A percentile compares a stretch with the other conserved stretches of the same genome.
Conservation (phyloP, 2,329 filamentous ascomycete genomes). For the Scortechinia acanthostroma region DNA sequence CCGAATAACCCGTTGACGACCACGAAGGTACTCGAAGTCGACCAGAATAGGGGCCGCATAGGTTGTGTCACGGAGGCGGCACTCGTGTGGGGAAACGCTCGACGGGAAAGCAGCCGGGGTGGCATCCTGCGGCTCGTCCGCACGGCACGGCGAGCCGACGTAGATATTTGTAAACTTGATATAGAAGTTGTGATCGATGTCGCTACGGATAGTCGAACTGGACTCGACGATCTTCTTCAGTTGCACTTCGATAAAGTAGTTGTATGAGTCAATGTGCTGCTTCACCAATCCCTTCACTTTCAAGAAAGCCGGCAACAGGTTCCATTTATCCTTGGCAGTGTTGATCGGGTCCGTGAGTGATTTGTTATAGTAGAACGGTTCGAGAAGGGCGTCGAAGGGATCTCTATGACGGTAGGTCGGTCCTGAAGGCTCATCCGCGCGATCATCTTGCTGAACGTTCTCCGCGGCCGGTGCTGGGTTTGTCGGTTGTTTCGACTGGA, state of each 20-base stretch:
- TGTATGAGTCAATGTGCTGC: slow-evolving; percentile 88
- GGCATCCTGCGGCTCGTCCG: slow-evolving; percentile 41
- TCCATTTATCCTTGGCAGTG: slow-evolving; percentile 82
- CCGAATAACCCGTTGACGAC: slow-evolving; percentile 67
- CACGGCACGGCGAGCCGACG: slow-evolving; percentile 73
- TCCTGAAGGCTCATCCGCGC: background rate
- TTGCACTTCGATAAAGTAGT: slow-evolving; percentile 94
- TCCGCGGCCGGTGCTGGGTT: background rate
- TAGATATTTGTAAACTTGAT: slow-evolving; percentile 74
- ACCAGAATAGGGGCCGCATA: slow-evolving; percentile 92
- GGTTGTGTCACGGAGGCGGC: slow-evolving; percentile 91
- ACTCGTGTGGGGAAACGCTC: slow-evolving; percentile 89
- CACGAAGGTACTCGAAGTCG: slow-evolving; percentile 83
- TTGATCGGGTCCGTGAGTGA: slow-evolving; percentile 59
- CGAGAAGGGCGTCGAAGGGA: slow-evolving; percentile 58
- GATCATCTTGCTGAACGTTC: background rate
- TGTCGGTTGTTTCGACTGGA: background rate
- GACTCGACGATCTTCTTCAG: slow-evolving; percentile 94
- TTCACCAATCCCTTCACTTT: slow-evolving; percentile 73
- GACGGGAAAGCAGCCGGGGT: slow-evolving; percentile 64
- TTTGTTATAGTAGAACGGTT: slow-evolving; percentile 65
- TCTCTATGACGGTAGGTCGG: slow-evolving; percentile 17
- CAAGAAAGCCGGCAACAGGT: slow-evolving; percentile 90
- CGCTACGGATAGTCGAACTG: slow-evolving; percentile 81
- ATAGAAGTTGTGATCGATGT: slow-evolving; percentile 86